These are phyloP conservation scores for Ophiostoma tasmaniense DNA, from an alignment of 2,329 filamentous ascomycete species.

Conservation along the genomic window DNA sequence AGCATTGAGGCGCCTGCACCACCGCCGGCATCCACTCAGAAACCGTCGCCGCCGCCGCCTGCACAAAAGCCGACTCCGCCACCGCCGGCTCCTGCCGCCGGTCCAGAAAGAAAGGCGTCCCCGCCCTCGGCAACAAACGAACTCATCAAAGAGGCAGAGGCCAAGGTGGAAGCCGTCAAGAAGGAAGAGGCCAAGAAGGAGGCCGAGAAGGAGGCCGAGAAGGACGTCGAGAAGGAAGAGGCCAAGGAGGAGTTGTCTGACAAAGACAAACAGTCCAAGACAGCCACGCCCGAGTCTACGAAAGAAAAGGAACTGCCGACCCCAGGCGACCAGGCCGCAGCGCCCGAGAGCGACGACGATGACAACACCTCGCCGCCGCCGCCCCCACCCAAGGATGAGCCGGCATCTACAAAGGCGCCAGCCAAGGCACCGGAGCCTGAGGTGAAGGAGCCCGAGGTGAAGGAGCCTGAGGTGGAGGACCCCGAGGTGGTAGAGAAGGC, in stretches of 20 bases:
- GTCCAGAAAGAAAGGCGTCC: background rate
- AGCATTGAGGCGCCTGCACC: conserved; percentile 27
- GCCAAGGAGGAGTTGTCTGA: background rate
- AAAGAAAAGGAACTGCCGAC: background rate
- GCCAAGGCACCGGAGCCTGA: background rate
- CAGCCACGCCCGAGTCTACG: background rate
- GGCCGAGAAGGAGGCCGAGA: background rate
- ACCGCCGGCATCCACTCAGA: conserved; percentile 12
- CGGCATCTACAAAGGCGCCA: background rate
- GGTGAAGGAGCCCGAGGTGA: background rate
- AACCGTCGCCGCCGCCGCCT: background rate
- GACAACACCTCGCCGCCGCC: background rate
- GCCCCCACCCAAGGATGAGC: conserved; percentile 9
- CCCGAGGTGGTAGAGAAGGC: background rate
- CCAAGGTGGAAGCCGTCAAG: background rate
- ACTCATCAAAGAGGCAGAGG: conserved; percentile 1
- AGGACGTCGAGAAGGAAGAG: background rate
- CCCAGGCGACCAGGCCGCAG: background rate
- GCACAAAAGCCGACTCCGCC: background rate
- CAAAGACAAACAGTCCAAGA: background rate
- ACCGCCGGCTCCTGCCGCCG: background rate
- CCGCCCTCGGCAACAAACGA: background rate
- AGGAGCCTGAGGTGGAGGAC: background rate
- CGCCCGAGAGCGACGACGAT: background rate
- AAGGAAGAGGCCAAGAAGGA: background rate